Evolutionary conservation across 208 protist genomes (phyloP).

Genomic region (Dictyostelium gargantuum): DNA sequence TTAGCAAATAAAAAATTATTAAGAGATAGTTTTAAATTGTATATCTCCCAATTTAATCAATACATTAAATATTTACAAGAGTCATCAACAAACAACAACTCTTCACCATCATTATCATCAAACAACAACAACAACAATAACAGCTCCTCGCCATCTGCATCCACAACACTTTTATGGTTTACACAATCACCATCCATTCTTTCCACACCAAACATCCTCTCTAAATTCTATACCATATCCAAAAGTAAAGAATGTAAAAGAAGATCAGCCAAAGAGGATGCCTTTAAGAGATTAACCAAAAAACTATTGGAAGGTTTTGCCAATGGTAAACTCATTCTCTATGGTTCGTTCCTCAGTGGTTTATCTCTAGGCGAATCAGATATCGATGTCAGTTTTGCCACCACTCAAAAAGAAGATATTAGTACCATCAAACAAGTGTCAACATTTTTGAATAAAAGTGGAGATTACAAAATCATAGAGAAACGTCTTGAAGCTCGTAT

Average conservation of each 20-base stretch:
- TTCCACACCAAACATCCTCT: not conserved
- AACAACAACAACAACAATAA: not conserved
- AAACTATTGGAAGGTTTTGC: not conserved
- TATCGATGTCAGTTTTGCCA: conserved; percentile 1
- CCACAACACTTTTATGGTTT: too few species aligned
- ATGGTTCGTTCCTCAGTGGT: conserved; percentile 27
- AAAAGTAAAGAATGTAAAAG: not conserved
- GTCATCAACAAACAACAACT: too few species aligned
- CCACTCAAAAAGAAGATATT: not conserved
- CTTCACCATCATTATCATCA: too few species aligned
- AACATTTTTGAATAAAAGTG: not conserved
- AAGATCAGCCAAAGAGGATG: not conserved
- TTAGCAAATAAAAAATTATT: not conserved
- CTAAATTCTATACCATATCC: not conserved
- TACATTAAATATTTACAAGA: not conserved
- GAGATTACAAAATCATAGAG: not conserved
- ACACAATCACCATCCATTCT: not conserved
- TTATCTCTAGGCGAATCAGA: not conserved
- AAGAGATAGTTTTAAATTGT: not conserved
- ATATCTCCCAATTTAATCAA: not conserved
- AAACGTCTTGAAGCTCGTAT: not conserved
- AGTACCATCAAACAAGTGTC: not conserved
- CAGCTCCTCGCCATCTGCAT: too few species aligned
- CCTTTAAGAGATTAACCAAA: not conserved
- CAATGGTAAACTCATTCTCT: not conserved